Evolutionary conservation across 371 early-diverging fungal species (phyloP).

Genomic region (Apophysomyces variabilis): DNA sequence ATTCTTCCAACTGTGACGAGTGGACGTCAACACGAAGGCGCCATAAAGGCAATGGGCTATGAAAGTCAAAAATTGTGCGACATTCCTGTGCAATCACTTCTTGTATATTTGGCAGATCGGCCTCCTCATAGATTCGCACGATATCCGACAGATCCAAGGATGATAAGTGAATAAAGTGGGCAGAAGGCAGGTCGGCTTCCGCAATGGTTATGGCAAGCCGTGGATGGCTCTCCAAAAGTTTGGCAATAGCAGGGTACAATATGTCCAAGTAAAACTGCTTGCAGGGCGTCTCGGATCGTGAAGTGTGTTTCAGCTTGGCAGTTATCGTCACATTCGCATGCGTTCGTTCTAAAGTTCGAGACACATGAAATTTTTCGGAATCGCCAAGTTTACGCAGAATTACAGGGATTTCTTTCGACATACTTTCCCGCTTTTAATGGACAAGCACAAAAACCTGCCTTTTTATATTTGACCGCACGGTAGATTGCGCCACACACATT

Average conservation of each 20-base stretch:
- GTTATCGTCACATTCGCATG: constrained; percentile 43
- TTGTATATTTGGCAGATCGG: not conserved
- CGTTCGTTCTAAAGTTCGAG: constrained; percentile 28
- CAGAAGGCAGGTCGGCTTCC: constrained; percentile 22
- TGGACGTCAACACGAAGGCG: constrained; percentile 23
- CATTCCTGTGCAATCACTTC: constrained; percentile 22
- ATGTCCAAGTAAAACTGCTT: constrained; percentile 20
- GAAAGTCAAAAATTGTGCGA: constrained; percentile 30
- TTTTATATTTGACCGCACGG: not conserved
- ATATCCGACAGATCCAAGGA: constrained; percentile 26
- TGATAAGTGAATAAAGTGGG: constrained; percentile 30
- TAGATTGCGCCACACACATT: not conserved
- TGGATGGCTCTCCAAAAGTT: constrained; percentile 32
- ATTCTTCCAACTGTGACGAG: constrained; percentile 14
- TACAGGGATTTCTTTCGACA: not conserved
- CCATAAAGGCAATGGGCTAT: constrained; percentile 39
- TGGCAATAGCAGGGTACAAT: constrained; percentile 28
- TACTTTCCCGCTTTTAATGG: not conserved
- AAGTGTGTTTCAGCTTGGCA: constrained; percentile 23
- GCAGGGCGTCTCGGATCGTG: not conserved
- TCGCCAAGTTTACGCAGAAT: constrained; percentile 28
- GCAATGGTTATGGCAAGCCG: constrained; percentile 24
- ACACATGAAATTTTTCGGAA: constrained; percentile 45
- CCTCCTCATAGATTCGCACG: constrained; percentile 1
- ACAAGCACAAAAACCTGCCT: not conserved